Conservation (phyloP, 2,329 filamentous ascomycete species). For the Tolypocladium cylindrosporum region DNA sequence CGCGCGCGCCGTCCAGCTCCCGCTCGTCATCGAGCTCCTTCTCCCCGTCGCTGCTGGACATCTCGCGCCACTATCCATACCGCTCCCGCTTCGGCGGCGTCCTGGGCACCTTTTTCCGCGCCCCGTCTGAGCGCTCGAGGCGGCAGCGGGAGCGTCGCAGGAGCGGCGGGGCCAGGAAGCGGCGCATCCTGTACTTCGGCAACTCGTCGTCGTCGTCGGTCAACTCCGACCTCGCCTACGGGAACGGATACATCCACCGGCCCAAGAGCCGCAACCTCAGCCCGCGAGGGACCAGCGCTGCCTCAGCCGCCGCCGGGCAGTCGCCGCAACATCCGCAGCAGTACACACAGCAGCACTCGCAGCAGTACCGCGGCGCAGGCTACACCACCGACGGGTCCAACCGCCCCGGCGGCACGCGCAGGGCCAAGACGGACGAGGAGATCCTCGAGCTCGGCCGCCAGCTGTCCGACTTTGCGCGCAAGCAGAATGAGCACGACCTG, state of each 20-base stretch:
- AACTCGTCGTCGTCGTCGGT: slow-evolving; percentile 60
- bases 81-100: slow-evolving; percentile 41
- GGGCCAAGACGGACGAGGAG: slow-evolving; percentile 43
- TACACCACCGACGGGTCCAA: not conserved
- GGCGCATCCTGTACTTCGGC: slow-evolving; percentile 45
- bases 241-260: slow-evolving; percentile 45
- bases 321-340: not conserved
- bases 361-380: not conserved
- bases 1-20: slow-evolving; percentile 21
- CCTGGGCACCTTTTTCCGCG: slow-evolving; percentile 53
- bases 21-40: slow-evolving; percentile 38
- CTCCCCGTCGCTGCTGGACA: slow-evolving; percentile 53
- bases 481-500: slow-evolving; percentile 40
- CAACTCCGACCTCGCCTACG: slow-evolving; percentile 60
- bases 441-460: slow-evolving; percentile 45
- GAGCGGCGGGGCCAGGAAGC: slow-evolving; percentile 33
- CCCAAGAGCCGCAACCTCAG: slow-evolving; percentile 18
- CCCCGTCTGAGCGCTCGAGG: slow-evolving; percentile 45
- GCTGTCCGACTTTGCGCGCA: slow-evolving; percentile 40
- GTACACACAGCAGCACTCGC: not conserved
- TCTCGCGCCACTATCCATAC: slow-evolving; percentile 44
- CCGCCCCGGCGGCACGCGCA: slow-evolving; percentile 5
- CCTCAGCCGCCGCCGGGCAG: no score
- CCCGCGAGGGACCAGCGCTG: slow-evolving; percentile 9
- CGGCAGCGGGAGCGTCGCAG: slow-evolving; percentile 21